Evolutionary conservation across 495 filamentous ascomycete genomes (phyloP).

Genomic region (Evansstolkia leycettana): DNA sequence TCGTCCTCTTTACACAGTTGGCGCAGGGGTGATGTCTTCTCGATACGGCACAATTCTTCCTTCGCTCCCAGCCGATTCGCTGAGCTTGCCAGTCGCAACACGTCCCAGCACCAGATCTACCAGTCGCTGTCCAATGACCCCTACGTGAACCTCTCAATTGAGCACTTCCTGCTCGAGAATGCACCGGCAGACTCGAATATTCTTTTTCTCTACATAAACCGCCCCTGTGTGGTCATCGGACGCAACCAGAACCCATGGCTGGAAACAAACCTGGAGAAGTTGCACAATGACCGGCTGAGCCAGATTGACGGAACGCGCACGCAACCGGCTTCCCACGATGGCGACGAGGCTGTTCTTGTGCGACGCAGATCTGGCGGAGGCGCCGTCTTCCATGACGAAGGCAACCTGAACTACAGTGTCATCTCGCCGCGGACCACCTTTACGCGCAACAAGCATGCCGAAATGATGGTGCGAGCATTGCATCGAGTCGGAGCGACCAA

Average conservation of each 20-base stretch:
- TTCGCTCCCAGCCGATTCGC: conserved; percentile 25
- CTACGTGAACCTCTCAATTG: conserved; percentile 90
- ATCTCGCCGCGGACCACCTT: conserved; percentile 67
- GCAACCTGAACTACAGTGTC: conserved; percentile 89
- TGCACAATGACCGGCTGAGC: conserved; percentile 28
- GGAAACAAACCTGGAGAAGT: conserved; percentile 61
- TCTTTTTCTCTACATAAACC: conserved; percentile 80
- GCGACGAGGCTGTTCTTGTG: conserved; percentile 48
- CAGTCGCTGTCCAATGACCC: conserved; percentile 62
- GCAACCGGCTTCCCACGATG: neutral
- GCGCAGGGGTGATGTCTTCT: conserved; percentile 2
- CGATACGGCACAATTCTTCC: conserved; percentile 21
- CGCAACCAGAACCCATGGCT: conserved; percentile 97
- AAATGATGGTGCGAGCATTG: conserved; percentile 79
- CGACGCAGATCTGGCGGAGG: conserved; percentile 80
- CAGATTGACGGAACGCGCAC: conserved; percentile 2
- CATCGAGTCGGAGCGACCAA: conserved; percentile 28
- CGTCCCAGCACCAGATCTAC: conserved; percentile 57
- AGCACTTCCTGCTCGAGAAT: conserved; percentile 74
- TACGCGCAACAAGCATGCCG: conserved; percentile 74
- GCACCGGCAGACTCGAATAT: conserved; percentile 57
- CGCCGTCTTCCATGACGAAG: conserved; percentile 82
- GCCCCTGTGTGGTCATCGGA: conserved; percentile 76
- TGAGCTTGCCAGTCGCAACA: conserved; percentile 25
- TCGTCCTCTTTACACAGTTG: conserved; percentile 1